Percentiles rank a stretch among this genome's conserved stretches.
phyloP scores from a whole-genome alignment of 148 eudicot genomes.

The Cornus florida region DNA sequence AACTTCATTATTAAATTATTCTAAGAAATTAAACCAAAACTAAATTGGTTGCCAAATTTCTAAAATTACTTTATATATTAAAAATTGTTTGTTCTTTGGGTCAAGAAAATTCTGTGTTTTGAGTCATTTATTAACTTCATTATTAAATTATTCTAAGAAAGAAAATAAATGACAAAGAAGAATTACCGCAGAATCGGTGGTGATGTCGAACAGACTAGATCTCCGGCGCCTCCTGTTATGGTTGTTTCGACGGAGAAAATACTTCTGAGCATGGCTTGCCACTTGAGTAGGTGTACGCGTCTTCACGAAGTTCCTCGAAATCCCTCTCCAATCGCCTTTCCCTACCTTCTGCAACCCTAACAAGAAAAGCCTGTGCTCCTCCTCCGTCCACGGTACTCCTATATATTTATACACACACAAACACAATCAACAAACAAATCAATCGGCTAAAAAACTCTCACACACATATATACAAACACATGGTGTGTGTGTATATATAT shows the following conservation, averaged over 20 bases:
- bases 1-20: too few relatives aligned
- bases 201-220: slow-evolving; percentile 85
- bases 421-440: not conserved
- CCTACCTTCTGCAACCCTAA: slow-evolving; percentile 69
- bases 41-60: too few relatives aligned
- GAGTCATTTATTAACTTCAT: too few relatives aligned
- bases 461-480: not conserved
- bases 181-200: slow-evolving; percentile 59
- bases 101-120: too few relatives aligned
- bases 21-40: too few relatives aligned
- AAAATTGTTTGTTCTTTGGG: too few relatives aligned
- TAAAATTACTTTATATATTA: too few relatives aligned
- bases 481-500: not conserved
- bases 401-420: not conserved
- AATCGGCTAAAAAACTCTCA: not conserved
- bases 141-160: too few relatives aligned
- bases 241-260: slow-evolving; percentile 72
- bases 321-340: slow-evolving; percentile 93
- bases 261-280: slow-evolving; percentile 92
- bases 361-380: slow-evolving; percentile 67
- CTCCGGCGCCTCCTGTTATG: slow-evolving; percentile 70
- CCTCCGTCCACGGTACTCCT: slow-evolving; percentile 90
- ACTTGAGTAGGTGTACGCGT: slow-evolving; percentile 93
- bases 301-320: slow-evolving; percentile 75
- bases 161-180: too few relatives aligned